These are phyloP conservation scores for Fonsecaea pedrosoi DNA, from an alignment of 2,329 filamentous ascomycete species.

Conservation along the genomic window DNA sequence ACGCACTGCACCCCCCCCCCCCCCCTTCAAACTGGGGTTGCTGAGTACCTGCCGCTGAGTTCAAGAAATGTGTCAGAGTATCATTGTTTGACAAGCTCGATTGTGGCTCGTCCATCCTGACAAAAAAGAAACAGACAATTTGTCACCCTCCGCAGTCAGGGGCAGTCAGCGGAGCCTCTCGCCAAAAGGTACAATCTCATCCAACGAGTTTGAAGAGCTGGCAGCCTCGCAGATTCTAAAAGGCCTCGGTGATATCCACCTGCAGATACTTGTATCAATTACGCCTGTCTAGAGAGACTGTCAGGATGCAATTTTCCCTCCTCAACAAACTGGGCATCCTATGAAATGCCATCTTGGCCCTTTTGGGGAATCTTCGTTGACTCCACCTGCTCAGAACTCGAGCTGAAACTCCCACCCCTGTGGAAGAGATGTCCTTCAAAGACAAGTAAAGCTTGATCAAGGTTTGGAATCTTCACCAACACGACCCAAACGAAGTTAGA, in stretches of 20 bases:
- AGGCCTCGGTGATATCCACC: background rate
- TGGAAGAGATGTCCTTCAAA: background rate
- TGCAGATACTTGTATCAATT: background rate
- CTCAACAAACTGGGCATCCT: background rate
- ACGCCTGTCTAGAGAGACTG: background rate
- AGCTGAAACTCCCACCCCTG: background rate
- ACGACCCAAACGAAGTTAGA: too few relatives aligned
- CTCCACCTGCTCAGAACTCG: background rate
- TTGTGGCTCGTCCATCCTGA: background rate
- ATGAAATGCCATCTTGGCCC: background rate
- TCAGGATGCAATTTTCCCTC: background rate
- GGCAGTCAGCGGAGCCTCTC: background rate
- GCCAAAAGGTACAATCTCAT: background rate
- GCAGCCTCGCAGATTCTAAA: background rate
- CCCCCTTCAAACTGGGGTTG: too few relatives aligned
- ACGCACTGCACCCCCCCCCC: background rate
- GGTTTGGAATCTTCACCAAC: too few relatives aligned
- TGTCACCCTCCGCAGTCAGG: background rate
- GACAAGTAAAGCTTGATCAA: too few relatives aligned
- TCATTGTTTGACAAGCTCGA: background rate
- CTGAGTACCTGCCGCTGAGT: too few relatives aligned
- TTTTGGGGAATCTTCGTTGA: background rate
- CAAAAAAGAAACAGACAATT: slow-evolving; percentile 7
- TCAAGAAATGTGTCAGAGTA: background rate
- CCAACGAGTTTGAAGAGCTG: background rate